Base-by-base conservation (phyloP, 345 rosid genomes). In the Gynandropsis gynandra region DNA sequence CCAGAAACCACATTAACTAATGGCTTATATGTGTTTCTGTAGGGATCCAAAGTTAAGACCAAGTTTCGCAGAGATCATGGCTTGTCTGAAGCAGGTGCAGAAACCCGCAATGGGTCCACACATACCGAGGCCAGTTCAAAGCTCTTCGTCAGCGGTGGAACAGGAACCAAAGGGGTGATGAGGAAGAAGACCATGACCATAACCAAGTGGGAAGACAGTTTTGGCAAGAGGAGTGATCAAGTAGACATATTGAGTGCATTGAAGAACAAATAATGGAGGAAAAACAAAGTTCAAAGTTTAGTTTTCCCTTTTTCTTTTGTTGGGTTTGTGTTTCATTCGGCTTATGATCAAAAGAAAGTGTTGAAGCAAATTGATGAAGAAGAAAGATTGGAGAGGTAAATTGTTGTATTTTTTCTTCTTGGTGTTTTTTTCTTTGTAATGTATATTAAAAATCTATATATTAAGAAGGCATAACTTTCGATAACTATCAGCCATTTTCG, bases 21-120 rank as follows among this genome's bases (percentile, higher is more conserved):
- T n/a, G n/a, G n/a, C n/a, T n/a, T n/a, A 17, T 63, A 31, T 64
- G 52, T 34, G n/a, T 16, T 42, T 24, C 14, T 31, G 7, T 19
- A 90, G 98, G 62, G 92, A 90, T 74, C 82, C 96, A 35, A 84
- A 37, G 76, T 54, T 87, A 76, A 76, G 98, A 66, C 98, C 96
- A 14, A 71, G 95, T 47, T 90, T 90, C 68, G 78, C 85, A 8
- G 96, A 83, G 76, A 90, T 90, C 45, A 81, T 90, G 92, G 87
- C 86, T 41, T 81, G 76, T 39, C 65, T 90, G 83, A 87, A 77
- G 79, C 82, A 85, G 14, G 67, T 83, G 63, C 96, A 86, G 77
- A 90, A 65, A 73, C 86, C 95, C 9, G 50, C 76, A 59, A 72
- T 81, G 33, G 63, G 71, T 42, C 15, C 78, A 34, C 73, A 68